Percentiles rank a stretch among this genome's conserved stretches.
phyloP scores from a whole-genome alignment of 176 grass and related monocot species.

The Pharus latifolius region DNA sequence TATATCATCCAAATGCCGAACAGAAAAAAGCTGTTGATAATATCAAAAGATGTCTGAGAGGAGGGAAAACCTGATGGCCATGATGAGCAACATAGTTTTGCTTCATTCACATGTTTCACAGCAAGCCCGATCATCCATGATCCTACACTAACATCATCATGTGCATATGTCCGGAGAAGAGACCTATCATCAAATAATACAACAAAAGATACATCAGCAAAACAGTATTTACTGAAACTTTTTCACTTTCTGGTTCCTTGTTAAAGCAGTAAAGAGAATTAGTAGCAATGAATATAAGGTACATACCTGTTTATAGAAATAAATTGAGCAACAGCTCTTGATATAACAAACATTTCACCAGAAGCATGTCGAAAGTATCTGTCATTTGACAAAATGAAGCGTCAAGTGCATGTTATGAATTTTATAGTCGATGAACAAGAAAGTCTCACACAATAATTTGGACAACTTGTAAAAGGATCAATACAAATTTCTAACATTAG shows the following conservation, averaged over 20 bases:
- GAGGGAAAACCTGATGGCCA: constrained; percentile 76
- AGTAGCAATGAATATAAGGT: neutral
- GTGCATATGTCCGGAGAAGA: constrained; percentile 84
- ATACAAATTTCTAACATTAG: neutral
- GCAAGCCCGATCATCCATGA: constrained; percentile 96
- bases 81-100: constrained; percentile 88
- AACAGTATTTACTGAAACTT: neutral
- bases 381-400: constrained; percentile 22
- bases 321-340: constrained; percentile 90
- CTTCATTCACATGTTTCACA: constrained; percentile 91
- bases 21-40: neutral
- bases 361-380: constrained; percentile 95
- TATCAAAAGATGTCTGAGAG: neutral
- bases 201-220: constrained; percentile 6
- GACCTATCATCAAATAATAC: constrained; percentile 29
- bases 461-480: neutral
- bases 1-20: neutral
- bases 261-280: neutral
- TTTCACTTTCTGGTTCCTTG: constrained; percentile 6
- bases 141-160: constrained; percentile 95
- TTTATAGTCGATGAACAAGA: no score
- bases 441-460: no score
- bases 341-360: constrained; percentile 94
- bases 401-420: no score
- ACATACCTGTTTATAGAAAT: constrained; percentile 94